These are phyloP conservation scores for Colletotrichum aenigma DNA, from an alignment of 2,329 filamentous ascomycete species.

Conservation along the genomic window DNA sequence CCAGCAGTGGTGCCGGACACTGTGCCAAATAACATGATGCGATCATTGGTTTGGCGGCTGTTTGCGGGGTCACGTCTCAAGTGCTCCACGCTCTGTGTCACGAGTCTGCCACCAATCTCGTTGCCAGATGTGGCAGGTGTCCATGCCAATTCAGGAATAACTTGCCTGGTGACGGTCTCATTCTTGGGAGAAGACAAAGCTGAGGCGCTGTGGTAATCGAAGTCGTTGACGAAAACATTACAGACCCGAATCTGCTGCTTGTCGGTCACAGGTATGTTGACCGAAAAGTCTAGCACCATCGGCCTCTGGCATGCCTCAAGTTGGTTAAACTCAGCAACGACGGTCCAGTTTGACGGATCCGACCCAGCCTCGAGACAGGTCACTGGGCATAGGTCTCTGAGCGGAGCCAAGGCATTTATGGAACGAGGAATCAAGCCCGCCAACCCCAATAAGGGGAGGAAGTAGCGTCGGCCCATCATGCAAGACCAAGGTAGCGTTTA, in stretches of 20 bases:
- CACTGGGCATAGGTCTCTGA: constrained; percentile 2
- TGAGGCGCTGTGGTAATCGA: neutral
- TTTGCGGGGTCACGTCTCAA: neutral
- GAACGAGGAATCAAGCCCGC: neutral
- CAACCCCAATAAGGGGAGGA: neutral
- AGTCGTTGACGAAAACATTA: constrained; percentile 5
- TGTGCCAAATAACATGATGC: constrained; percentile 9
- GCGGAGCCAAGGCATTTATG: neutral
- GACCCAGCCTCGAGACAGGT: neutral
- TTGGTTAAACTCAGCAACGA: neutral
- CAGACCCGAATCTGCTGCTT: constrained; percentile 11
- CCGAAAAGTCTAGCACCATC: neutral
- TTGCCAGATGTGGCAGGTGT: neutral
- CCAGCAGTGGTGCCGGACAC: constrained; percentile 15
- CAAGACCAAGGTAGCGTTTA: neutral
- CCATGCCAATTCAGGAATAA: neutral
- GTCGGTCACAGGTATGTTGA: neutral
- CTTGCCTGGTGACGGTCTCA: neutral
- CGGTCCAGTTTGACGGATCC: constrained; percentile 9
- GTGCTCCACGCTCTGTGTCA: constrained; percentile 1
- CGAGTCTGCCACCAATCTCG: neutral
- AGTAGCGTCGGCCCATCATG: neutral
- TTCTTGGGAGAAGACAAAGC: neutral
- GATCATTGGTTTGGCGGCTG: neutral
- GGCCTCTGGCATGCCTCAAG: neutral